phyloP scores from a whole-genome alignment of 192 early-diverging fungal genomes.

The Coemansia sp. region DNA sequence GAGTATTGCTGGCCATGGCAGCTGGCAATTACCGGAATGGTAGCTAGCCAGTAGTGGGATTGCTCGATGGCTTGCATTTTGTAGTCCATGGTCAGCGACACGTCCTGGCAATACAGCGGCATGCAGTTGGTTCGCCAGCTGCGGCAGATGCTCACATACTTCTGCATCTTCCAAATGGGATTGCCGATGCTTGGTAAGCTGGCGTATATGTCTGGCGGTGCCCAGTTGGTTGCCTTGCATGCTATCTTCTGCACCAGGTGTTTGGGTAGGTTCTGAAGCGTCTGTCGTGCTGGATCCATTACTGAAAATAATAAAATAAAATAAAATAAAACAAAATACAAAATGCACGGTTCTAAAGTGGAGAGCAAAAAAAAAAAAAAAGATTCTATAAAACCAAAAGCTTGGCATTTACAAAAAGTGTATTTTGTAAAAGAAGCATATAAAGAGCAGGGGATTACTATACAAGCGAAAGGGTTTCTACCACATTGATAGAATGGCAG shows the following conservation, averaged over 20 bases:
- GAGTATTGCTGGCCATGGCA: slow-evolving; percentile 9
- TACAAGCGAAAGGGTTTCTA: slow-evolving; percentile 33
- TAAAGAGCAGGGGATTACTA: too few species aligned
- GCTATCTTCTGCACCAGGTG: slow-evolving; percentile 20
- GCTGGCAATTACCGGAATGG: background rate
- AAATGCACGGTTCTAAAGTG: too few species aligned
- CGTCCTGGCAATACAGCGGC: slow-evolving; percentile 21
- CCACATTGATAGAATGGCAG: slow-evolving; percentile 47
- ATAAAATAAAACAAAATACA: too few species aligned
- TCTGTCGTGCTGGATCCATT: too few species aligned
- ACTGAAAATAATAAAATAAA: too few species aligned
- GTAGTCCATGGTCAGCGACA: slow-evolving; percentile 5
- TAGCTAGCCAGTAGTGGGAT: slow-evolving; percentile 15
- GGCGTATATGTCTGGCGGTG: background rate
- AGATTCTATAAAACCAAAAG: too few species aligned
- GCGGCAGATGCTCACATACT: slow-evolving; percentile 19
- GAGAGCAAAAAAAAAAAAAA: too few species aligned
- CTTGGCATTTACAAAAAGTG: too few species aligned
- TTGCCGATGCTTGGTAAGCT: slow-evolving; percentile 12
- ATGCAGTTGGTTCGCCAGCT: slow-evolving; percentile 22
- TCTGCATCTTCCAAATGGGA: slow-evolving; percentile 26
- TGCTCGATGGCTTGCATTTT: slow-evolving; percentile 6
- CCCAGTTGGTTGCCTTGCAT: slow-evolving; percentile 14
- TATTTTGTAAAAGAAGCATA: too few species aligned
- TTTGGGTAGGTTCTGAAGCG: slow-evolving; percentile 13